Evolutionary conservation across 352 stramenopile genomes (phyloP), one percentile per base, ranked within the genome.

Genomic region (Pythium plurisporium): DNA sequence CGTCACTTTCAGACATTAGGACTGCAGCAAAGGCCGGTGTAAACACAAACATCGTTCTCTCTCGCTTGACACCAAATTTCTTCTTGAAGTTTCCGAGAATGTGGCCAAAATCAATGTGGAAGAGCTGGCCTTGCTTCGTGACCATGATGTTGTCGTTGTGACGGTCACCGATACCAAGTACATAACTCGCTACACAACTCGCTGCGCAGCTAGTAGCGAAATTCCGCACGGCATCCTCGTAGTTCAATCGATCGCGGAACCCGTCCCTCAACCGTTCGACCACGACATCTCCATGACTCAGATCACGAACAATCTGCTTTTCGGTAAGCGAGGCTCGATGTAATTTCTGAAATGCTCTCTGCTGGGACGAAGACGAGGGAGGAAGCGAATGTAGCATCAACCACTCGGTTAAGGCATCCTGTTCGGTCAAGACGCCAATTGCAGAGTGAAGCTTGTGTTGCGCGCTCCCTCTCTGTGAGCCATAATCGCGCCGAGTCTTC

Each of bases 121-220:
- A 79, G 11, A 72, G 55, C 10, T 60, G 36, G 17, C 70, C 70
- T 4, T 44, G 33, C 12, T 51, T 55, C 40, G 46, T 57, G 4
- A 84, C 14, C 76, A 86, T 86, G 64, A 86, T 83, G 49, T 86
- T 86, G 57, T 81, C 73, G 41, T 72, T 64, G 53, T 86, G 76
- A 10, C 76, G 67, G 42, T 86, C 76, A 14, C 76, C 76, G 36
- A 86, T 71, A n/a, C 76, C 76, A 11, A 86, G 60, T 10, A 84
- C 65, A 40, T 81, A 81, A 14, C 70, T 79, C 20, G 73, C 72
- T 14, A 85, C 53, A 23, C 63, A 70, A 22, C 58, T 70, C 44
- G 63, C 63, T 5, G 59, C 76, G 31, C 76, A 86, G 54, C 45
- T 69, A 7, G 43, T 49, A 5, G 67, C 67, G 36, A 68, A 67